phyloP scores from a whole-genome alignment of 176 grass and related monocot species.

The Pontederia paniculata region DNA sequence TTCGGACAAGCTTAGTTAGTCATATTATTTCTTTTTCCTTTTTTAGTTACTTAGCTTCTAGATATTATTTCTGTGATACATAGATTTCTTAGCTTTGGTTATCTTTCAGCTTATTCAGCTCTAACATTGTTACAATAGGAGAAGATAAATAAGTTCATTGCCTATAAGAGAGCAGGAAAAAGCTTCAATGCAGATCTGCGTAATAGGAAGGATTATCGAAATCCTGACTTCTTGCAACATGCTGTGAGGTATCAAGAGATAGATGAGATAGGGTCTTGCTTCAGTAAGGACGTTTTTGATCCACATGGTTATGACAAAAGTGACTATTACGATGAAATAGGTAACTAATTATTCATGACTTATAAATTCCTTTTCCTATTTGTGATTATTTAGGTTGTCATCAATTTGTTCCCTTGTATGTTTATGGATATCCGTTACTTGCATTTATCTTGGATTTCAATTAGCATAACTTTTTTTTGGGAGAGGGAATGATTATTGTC shows the following conservation, averaged over 20 bases:
- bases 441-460: background rate
- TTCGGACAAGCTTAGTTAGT: too few relatives aligned
- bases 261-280: conserved; percentile 87
- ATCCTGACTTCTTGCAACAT: conserved; percentile 96
- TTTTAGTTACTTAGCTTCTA: too few relatives aligned
- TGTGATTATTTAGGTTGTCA: too few relatives aligned
- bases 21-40: too few relatives aligned
- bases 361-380: too few relatives aligned
- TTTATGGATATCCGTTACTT: conserved; percentile 20
- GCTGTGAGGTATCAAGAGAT: conserved; percentile 97
- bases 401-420: too few relatives aligned
- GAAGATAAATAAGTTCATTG: conserved; percentile 72
- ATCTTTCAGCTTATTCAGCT: too few relatives aligned
- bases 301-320: conserved; percentile 74
- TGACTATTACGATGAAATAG: conserved; percentile 86
- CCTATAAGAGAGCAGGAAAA: conserved; percentile 59
- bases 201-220: conserved; percentile 88
- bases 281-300: conserved; percentile 89
- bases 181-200: conserved; percentile 95
- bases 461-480: too few relatives aligned
- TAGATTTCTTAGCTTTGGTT: too few relatives aligned
- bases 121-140: conserved; percentile 33
- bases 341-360: too few relatives aligned
- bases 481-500: too few relatives aligned
- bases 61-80: too few relatives aligned